phyloP scores from a whole-genome alignment of 1,139 yeast species.

The Saccharomyces uvarum region DNA sequence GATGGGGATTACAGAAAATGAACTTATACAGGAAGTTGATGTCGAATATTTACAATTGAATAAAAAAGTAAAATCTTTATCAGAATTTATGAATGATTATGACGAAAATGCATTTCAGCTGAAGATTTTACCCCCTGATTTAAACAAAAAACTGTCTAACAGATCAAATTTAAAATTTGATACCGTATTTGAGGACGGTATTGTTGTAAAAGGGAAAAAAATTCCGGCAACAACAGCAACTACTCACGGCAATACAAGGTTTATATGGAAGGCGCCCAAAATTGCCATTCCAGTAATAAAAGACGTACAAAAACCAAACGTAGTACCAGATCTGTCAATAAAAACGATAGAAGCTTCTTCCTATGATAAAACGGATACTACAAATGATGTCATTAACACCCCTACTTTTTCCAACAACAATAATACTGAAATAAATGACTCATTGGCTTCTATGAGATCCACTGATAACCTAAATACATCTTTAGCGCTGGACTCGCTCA shows the following conservation, averaged over 20 bases:
- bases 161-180: not conserved
- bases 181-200: not conserved
- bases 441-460: constrained; percentile 5
- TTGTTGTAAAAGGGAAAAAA: not conserved
- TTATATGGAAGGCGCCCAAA: constrained; percentile 22
- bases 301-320: constrained; percentile 20
- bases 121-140: not conserved
- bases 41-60: constrained; percentile 16
- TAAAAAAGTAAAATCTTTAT: constrained; percentile 30
- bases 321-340: constrained; percentile 14
- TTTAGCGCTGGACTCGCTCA: constrained; percentile 25
- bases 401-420: not conserved
- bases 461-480: constrained; percentile 10
- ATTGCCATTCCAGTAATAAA: constrained; percentile 21
- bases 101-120: constrained; percentile 46
- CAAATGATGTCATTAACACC: not conserved
- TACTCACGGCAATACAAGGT: constrained; percentile 5
- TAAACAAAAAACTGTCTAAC: not conserved
- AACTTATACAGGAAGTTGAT: constrained; percentile 36
- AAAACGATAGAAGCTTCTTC: not conserved
- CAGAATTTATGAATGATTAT: constrained; percentile 52
- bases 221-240: constrained; percentile 5
- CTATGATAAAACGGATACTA: not conserved
- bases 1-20: constrained; percentile 97
- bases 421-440: not conserved